phyloP scores from a whole-genome alignment of 768 basidiomycete species.

The Pluteus cervinus region DNA sequence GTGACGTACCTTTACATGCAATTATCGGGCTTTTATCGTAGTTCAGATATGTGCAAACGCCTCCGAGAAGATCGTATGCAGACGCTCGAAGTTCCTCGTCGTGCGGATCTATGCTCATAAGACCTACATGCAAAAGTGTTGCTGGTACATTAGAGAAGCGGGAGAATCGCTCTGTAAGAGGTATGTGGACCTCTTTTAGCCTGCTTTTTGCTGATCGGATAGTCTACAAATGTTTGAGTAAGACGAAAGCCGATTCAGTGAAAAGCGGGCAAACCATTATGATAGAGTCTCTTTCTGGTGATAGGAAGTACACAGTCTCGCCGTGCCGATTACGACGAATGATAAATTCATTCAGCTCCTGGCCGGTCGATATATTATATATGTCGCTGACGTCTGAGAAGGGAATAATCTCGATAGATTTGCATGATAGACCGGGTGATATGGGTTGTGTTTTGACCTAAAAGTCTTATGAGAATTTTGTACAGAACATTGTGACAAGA shows the following conservation, averaged over 20 bases:
- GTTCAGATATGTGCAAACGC: conserved; percentile 72
- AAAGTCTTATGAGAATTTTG: conserved; percentile 3
- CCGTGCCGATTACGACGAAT: conserved; percentile 69
- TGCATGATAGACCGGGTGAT: conserved; percentile 61
- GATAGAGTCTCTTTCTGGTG: conserved; percentile 59
- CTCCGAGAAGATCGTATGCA: conserved; percentile 73
- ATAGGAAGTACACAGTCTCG: conserved; percentile 71
- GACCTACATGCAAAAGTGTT: conserved; percentile 79
- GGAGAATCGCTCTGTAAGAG: conserved; percentile 59
- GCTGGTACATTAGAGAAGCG: conserved; percentile 83
- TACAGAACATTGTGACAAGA: neutral
- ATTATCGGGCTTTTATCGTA: conserved; percentile 70
- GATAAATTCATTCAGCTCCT: conserved; percentile 73
- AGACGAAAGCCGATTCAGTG: neutral
- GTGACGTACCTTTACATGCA: conserved; percentile 53
- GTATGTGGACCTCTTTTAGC: conserved; percentile 47
- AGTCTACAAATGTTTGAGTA: conserved; percentile 32
- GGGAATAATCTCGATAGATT: conserved; percentile 77
- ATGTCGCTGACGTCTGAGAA: conserved; percentile 82
- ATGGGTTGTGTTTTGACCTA: conserved; percentile 70
- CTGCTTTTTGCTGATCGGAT: conserved; percentile 73
- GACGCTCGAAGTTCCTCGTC: conserved; percentile 76
- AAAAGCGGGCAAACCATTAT: conserved; percentile 49
- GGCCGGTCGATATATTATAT: conserved; percentile 73
- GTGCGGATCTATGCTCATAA: conserved; percentile 68